Evolutionary conservation across 768 basidiomycete species (phyloP).

Genomic region (Mycena olivaceomarginata): DNA sequence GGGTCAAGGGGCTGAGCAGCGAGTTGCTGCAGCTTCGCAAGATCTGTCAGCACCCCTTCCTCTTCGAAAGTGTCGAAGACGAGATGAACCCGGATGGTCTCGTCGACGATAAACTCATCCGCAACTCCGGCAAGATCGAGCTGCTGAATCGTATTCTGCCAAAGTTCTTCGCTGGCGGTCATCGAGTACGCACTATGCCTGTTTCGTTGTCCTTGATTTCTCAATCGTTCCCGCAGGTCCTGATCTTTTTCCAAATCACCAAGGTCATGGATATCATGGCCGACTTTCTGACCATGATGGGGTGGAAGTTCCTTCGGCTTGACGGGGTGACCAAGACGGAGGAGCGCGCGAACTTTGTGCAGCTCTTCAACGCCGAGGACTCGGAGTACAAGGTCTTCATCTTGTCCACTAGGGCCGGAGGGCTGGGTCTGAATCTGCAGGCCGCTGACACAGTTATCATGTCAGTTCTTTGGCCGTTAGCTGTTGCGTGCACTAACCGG

Average conservation of each 20-base stretch:
- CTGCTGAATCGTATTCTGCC: conserved; percentile 93
- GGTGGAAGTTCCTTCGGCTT: conserved; percentile 92
- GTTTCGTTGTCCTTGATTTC: neutral
- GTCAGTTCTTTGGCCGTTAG: conserved; percentile 64
- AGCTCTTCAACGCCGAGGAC: conserved; percentile 91
- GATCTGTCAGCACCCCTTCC: conserved; percentile 98
- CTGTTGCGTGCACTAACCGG: conserved; percentile 8
- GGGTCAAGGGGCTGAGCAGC: conserved; percentile 94
- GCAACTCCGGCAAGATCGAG: conserved; percentile 96
- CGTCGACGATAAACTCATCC: conserved; percentile 90
- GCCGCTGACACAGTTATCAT: conserved; percentile 98
- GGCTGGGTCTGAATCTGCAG: conserved; percentile 95
- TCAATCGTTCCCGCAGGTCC: conserved; percentile 71
- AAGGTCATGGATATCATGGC: conserved; percentile 99
- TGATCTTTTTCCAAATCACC: conserved; percentile 99
- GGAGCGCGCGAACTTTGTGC: conserved; percentile 91
- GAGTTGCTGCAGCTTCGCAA: conserved; percentile 99
- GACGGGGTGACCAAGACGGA: conserved; percentile 98
- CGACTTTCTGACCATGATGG: conserved; percentile 93
- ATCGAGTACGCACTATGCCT: conserved; percentile 75
- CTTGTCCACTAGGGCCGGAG: conserved; percentile 94
- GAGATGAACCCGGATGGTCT: conserved; percentile 90
- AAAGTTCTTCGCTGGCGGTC: conserved; percentile 94
- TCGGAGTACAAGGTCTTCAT: conserved; percentile 96
- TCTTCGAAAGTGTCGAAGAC: conserved; percentile 97